Evolutionary conservation across 345 rosid species (phyloP).

Genomic region (Anacardium occidentale): DNA sequence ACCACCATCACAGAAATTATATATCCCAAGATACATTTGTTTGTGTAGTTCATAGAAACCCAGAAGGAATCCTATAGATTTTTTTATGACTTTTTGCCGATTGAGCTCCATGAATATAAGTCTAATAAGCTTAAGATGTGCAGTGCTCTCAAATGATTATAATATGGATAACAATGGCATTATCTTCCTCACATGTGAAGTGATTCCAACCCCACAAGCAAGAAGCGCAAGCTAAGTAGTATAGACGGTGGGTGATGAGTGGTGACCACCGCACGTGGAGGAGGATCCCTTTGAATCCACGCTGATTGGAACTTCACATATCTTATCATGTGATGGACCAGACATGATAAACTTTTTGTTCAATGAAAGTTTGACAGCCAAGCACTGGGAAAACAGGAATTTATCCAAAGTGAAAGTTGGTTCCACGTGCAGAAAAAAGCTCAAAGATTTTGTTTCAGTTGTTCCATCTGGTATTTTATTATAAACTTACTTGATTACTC

Average conservation of each 20-base stretch:
- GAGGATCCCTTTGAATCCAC: slow-evolving; percentile 15
- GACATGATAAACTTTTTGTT: background rate
- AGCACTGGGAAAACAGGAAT: background rate
- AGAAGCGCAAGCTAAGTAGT: background rate
- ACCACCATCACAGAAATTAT: background rate
- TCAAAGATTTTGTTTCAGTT: background rate
- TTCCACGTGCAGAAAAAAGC: background rate
- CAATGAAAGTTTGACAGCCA: background rate
- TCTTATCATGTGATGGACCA: background rate
- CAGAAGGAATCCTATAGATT: background rate
- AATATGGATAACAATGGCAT: background rate
- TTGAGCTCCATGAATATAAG: background rate
- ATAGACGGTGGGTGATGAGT: slow-evolving; percentile 20
- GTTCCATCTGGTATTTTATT: background rate
- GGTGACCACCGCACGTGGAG: slow-evolving; percentile 32
- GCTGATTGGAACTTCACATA: slow-evolving; percentile 15
- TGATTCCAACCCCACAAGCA: background rate
- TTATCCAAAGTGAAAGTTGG: background rate
- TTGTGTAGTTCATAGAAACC: background rate
- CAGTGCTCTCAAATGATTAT: background rate
- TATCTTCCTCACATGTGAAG: slow-evolving; percentile 26
- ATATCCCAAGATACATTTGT: background rate
- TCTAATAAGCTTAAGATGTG: background rate
- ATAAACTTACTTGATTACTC: background rate
- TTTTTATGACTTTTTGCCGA: background rate